Evolutionary conservation across 2,329 filamentous ascomycete species (phyloP).

Genomic region (Teratosphaeria zuluensis): DNA sequence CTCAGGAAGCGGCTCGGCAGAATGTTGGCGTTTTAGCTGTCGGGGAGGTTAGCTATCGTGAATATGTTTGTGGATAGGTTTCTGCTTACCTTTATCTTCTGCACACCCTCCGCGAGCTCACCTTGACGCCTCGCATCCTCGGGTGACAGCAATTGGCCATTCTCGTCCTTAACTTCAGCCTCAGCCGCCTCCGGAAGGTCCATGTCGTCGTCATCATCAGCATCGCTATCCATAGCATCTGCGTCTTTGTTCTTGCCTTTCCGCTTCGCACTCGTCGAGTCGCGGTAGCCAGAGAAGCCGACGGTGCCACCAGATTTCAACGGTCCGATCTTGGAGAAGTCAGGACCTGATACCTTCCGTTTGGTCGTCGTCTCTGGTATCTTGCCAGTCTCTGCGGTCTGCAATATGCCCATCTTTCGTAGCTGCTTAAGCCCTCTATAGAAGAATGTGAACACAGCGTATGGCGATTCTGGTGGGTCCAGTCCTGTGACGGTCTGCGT

Average conservation of each 20-base stretch:
- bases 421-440: constrained; percentile 93
- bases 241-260: constrained; percentile 42
- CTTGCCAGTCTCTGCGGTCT: constrained; percentile 16
- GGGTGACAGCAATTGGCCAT: constrained; percentile 46
- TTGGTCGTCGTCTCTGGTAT: constrained; percentile 42
- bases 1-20: constrained; percentile 54
- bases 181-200: constrained; percentile 57
- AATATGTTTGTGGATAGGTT: neutral
- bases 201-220: constrained; percentile 55
- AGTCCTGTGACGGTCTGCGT: constrained; percentile 99
- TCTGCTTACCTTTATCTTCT: constrained; percentile 63
- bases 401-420: constrained; percentile 87
- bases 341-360: constrained; percentile 70
- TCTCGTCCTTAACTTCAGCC: constrained; percentile 49
- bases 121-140: constrained; percentile 65
- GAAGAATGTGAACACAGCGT: constrained; percentile 94
- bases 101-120: constrained; percentile 69
- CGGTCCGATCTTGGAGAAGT: constrained; percentile 76
- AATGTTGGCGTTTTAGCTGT: constrained; percentile 73
- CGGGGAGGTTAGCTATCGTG: neutral
- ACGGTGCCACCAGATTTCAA: constrained; percentile 80
- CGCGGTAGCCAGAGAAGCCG: constrained; percentile 77
- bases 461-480: constrained; percentile 90
- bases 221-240: constrained; percentile 69
- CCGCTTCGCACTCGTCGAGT: constrained; percentile 38